Percentiles rank a stretch among this genome's conserved stretches.
These are phyloP conservation scores for Trifolium pratense DNA, from an alignment of 306 rosid species.

Conservation along the genomic window DNA sequence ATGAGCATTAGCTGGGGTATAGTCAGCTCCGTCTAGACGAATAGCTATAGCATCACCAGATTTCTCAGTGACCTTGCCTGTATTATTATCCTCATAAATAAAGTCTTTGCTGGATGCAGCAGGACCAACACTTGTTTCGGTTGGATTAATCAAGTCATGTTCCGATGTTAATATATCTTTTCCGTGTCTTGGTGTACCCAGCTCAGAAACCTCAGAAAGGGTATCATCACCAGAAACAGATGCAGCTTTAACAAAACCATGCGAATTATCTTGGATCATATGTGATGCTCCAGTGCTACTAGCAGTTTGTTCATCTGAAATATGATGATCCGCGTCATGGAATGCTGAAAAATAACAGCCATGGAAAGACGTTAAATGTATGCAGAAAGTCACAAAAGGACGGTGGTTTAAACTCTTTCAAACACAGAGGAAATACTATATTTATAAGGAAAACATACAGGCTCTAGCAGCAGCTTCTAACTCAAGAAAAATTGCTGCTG, in stretches of 20 bases:
- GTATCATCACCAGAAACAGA: slow-evolving; percentile 63
- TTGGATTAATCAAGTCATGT: slow-evolving; percentile 45
- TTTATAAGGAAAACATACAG: slow-evolving; percentile 61
- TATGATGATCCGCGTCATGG: slow-evolving; percentile 51
- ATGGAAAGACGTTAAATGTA: slow-evolving; percentile 22
- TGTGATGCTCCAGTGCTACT: slow-evolving; percentile 47
- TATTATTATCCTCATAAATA: slow-evolving; percentile 35
- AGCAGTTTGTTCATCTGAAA: slow-evolving; percentile 53
- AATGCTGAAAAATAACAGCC: slow-evolving; percentile 66
- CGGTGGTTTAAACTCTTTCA: slow-evolving; percentile 13
- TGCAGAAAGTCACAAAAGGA: slow-evolving; percentile 16
- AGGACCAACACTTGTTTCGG: slow-evolving; percentile 38
- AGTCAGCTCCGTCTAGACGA: slow-evolving; percentile 71
- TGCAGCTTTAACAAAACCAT: slow-evolving; percentile 53
- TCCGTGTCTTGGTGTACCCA: slow-evolving; percentile 58
- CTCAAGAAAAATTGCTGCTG: slow-evolving; percentile 84
- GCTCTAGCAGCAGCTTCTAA: slow-evolving; percentile 96
- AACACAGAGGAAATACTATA: slow-evolving; percentile 6
- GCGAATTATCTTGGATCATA: slow-evolving; percentile 51
- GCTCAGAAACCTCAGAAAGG: slow-evolving; percentile 63
- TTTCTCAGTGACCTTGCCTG: slow-evolving; percentile 39
- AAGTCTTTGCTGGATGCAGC: slow-evolving; percentile 49
- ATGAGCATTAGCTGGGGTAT: slow-evolving; percentile 51
- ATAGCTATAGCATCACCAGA: slow-evolving; percentile 48
- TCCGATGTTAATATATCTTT: slow-evolving; percentile 47